phyloP scores from a whole-genome alignment of 345 rosid species.

The Melastoma malabathricum region DNA sequence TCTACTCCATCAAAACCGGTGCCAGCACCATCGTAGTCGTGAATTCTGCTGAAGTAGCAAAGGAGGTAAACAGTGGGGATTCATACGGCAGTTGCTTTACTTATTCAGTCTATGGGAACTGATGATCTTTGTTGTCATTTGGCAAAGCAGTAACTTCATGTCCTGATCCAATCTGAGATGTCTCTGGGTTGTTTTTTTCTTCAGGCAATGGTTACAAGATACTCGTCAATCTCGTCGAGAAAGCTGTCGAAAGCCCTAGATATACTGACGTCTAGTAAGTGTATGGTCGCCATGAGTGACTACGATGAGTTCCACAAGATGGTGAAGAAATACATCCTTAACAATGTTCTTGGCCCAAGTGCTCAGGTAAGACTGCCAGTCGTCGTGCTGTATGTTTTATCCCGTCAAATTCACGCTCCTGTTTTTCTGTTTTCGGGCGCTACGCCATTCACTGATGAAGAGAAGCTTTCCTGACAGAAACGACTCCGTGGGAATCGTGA shows the following conservation, averaged over 20 bases:
- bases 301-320: slow-evolving; percentile 58
- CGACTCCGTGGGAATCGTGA: slow-evolving; percentile 47
- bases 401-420: too few relatives aligned
- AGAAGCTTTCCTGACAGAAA: too few relatives aligned
- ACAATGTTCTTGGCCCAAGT: slow-evolving; percentile 43
- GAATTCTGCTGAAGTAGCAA: slow-evolving; percentile 48
- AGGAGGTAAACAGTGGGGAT: slow-evolving; percentile 40
- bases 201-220: slow-evolving; percentile 77
- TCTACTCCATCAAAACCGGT: slow-evolving; percentile 67
- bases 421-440: too few relatives aligned
- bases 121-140: too few relatives aligned
- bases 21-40: slow-evolving; percentile 54
- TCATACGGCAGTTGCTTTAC: not conserved
- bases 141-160: too few relatives aligned
- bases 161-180: too few relatives aligned
- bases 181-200: slow-evolving; percentile 5
- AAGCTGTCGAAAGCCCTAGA: slow-evolving; percentile 53
- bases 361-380: slow-evolving; percentile 42
- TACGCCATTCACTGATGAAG: not conserved
- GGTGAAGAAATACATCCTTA: slow-evolving; percentile 37
- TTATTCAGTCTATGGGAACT: not conserved
- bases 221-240: slow-evolving; percentile 60
- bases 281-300: slow-evolving; percentile 81
- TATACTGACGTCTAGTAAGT: slow-evolving; percentile 50
- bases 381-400: too few relatives aligned